Evolutionary conservation across 331 rosid genomes (phyloP), one percentile per base, ranked within the genome.

Genomic region (Cydonia oblonga): DNA sequence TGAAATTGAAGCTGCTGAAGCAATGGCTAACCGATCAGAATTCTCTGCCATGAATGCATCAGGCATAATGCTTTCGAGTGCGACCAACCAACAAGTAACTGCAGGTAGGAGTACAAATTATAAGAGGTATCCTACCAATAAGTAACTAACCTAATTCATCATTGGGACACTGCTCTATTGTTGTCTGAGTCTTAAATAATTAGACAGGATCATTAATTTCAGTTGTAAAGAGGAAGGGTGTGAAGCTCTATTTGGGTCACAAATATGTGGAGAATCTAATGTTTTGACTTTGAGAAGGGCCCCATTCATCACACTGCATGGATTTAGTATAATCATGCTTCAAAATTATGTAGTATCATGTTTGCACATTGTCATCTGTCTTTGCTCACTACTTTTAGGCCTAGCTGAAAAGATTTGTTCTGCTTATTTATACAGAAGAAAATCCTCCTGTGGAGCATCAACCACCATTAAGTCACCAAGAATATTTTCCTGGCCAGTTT

Each of bases 1-100:
- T 77, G 97, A 95, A 81, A 90, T 95, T 68, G 99, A 88, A 77
- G 92, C 92, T 63, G 87, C 93, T 75, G 99, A 91, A 78, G 85
- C 83, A 53, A 76, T 93, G 82, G 68, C 88, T 81, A 80, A 51
- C 79, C 85, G 89, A 54, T 33, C 88, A 49, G 91, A 91, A 77
- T 79, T 85, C 78, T 65, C 92, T 79, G 74, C 92, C n/a, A 80
- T 78, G 80, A 87, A 83, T 83, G 80, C 81, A 54, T 88, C 97
- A 7, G 92, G 93, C 56, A 78, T 91, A 77, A 46, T 87, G 79
- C 91, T 86, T 83, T 77, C 97, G 35, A 84, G 82, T 71, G 64
- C 81, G 83, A 79, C 84, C 69, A 74, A 78, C 66, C 79, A 82
- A 61, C 73, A 80, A 82, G 76, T 83, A 75, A 82, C 73, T 78